Evolutionary conservation across 495 filamentous ascomycete genomes (phyloP).

Genomic region (Gamarada debralockiae): DNA sequence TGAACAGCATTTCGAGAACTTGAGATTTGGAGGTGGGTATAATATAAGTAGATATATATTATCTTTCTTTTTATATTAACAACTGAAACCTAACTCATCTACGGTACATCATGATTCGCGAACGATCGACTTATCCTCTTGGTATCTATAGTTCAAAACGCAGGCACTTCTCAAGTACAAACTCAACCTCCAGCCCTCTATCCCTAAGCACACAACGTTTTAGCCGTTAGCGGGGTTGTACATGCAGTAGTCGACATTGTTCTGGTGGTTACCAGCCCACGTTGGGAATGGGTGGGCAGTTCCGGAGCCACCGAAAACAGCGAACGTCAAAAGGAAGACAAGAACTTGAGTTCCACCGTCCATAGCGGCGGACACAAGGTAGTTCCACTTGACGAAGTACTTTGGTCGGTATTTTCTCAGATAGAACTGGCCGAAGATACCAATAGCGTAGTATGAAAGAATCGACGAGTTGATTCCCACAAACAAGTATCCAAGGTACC

Average conservation of each 20-base stretch:
- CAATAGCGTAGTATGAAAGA: slow-evolving; percentile 31
- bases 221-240: slow-evolving; percentile 7
- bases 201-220: too few relatives aligned
- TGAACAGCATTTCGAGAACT: too few relatives aligned
- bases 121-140: too few relatives aligned
- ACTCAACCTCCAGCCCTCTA: too few relatives aligned
- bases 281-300: slow-evolving; percentile 3
- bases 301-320: slow-evolving; percentile 45
- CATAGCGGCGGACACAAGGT: slow-evolving; percentile 50
- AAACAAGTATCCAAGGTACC: slow-evolving; percentile 31
- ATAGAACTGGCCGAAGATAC: slow-evolving; percentile 45
- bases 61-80: too few relatives aligned
- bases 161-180: too few relatives aligned
- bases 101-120: too few relatives aligned
- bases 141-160: too few relatives aligned
- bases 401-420: slow-evolving; percentile 44
- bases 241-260: slow-evolving; percentile 14
- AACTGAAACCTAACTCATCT: too few relatives aligned
- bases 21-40: too few relatives aligned
- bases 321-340: slow-evolving; percentile 56
- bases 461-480: slow-evolving; percentile 37
- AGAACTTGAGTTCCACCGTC: slow-evolving; percentile 50
- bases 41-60: too few relatives aligned
- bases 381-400: slow-evolving; percentile 55
- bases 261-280: slow-evolving; percentile 8